Percentiles rank a stretch among this genome's conserved stretches.
These are phyloP conservation scores for Pichiaceae sp. DNA, from an alignment of 1,139 yeast genomes.

Conservation along the genomic window DNA sequence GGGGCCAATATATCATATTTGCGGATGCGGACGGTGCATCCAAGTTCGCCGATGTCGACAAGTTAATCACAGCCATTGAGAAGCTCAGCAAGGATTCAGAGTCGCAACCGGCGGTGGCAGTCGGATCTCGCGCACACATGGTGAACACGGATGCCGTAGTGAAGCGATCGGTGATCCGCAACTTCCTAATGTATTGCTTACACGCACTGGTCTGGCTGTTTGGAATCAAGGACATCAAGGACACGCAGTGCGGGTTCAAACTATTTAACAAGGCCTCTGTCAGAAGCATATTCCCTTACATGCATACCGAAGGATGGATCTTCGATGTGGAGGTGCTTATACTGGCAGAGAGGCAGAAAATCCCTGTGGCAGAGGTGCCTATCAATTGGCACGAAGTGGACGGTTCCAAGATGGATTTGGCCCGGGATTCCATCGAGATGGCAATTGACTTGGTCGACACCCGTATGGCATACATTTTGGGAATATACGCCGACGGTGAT, in stretches of 20 bases:
- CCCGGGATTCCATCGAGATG: conserved; percentile 86
- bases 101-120: conserved; percentile 50
- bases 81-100: conserved; percentile 21
- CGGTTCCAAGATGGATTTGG: conserved; percentile 89
- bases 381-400: conserved; percentile 96
- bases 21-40: conserved; percentile 99
- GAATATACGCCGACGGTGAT: conserved; percentile 43
- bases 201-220: conserved; percentile 80
- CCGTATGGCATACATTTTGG: conserved; percentile 77
- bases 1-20: conserved; percentile 71
- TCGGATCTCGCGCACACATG: conserved; percentile 97
- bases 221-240: conserved; percentile 80
- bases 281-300: conserved; percentile 63
- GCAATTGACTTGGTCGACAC: conserved; percentile 93
- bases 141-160: conserved; percentile 95
- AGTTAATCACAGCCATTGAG: conserved; percentile 39
- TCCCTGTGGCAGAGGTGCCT: conserved; percentile 67
- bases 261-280: conserved; percentile 71
- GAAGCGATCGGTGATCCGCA: conserved; percentile 78
- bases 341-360: conserved; percentile 63
- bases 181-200: conserved; percentile 86
- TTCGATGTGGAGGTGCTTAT: conserved; percentile 90
- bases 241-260: conserved; percentile 97
- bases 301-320: conserved; percentile 98
- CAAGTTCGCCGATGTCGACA: conserved; percentile 58